phyloP scores from a whole-genome alignment of 139 green algal species.

The Chlamydomonas incerta region DNA sequence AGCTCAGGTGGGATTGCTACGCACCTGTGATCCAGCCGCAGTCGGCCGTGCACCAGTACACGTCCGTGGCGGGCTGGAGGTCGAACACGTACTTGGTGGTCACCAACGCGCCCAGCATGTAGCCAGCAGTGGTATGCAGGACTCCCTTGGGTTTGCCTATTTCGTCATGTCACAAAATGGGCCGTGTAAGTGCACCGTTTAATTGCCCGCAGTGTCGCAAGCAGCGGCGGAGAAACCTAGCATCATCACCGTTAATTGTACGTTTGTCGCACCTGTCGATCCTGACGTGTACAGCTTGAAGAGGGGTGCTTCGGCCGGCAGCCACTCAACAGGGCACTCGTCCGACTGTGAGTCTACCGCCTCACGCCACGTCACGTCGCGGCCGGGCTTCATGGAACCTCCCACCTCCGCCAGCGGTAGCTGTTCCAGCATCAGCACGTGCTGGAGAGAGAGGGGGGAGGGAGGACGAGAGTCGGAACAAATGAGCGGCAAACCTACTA shows the following conservation, averaged over 20 bases:
- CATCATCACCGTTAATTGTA: too few species aligned
- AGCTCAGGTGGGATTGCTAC: too few species aligned
- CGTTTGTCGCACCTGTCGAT: conserved; percentile 66
- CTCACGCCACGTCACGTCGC: conserved; percentile 29
- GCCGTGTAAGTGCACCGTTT: too few species aligned
- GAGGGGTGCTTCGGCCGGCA: conserved; percentile 87
- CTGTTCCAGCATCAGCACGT: conserved; percentile 32
- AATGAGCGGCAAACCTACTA: too few species aligned
- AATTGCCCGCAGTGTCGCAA: too few species aligned
- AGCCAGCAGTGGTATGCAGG: conserved; percentile 83
- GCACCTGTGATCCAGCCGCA: conserved; percentile 97
- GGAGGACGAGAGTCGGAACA: too few species aligned
- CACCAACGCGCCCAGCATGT: conserved; percentile 81
- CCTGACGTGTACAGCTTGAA: conserved; percentile 96
- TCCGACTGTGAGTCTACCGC: conserved; percentile 30
- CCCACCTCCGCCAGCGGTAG: conserved; percentile 11
- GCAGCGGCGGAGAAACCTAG: too few species aligned
- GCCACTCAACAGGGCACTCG: conserved; percentile 82
- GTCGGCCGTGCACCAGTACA: conserved; percentile 97
- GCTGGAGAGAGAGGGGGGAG: background rate
- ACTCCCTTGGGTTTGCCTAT: conserved; percentile 95
- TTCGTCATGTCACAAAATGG: too few species aligned
- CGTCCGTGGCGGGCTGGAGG: conserved; percentile 72
- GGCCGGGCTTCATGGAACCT: background rate
- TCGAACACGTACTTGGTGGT: conserved; percentile 85